phyloP scores from a whole-genome alignment of 768 basidiomycete species.

The Tulasnella sp. region DNA sequence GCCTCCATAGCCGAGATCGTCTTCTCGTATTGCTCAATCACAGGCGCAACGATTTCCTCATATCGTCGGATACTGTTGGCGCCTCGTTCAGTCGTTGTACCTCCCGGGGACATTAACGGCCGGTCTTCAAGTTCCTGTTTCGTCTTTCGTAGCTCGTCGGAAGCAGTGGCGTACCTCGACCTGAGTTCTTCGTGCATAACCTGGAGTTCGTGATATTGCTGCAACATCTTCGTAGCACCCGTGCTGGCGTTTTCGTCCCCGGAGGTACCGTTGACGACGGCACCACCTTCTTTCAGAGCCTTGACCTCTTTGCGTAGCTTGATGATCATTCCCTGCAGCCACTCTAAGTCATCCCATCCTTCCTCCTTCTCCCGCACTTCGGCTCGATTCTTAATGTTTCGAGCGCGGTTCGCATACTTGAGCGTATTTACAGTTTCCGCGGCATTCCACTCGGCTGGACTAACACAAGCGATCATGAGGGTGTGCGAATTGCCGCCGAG shows the following conservation, averaged over 20 bases:
- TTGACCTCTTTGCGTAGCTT: conserved; percentile 83
- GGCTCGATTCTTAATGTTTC: conserved; percentile 94
- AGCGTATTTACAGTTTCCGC: conserved; percentile 89
- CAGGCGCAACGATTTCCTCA: conserved; percentile 90
- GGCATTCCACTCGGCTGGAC: conserved; percentile 89
- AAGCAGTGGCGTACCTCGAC: conserved; percentile 75
- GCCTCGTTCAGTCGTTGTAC: conserved; percentile 24
- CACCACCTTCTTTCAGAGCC: conserved; percentile 55
- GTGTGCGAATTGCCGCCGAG: conserved; percentile 96
- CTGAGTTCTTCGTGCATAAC: conserved; percentile 76
- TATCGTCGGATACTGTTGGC: conserved; percentile 53
- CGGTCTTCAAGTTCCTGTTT: conserved; percentile 67
- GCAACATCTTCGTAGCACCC: conserved; percentile 56
- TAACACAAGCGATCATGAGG: conserved; percentile 97
- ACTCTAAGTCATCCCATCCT: conserved; percentile 97
- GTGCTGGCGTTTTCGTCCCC: conserved; percentile 23
- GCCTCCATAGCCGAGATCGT: conserved; percentile 91
- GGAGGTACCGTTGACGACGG: conserved; percentile 14
- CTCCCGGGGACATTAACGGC: conserved; percentile 46
- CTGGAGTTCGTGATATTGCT: conserved; percentile 73
- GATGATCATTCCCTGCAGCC: conserved; percentile 77
- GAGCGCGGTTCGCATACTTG: conserved; percentile 93
- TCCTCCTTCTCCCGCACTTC: conserved; percentile 89
- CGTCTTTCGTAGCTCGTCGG: conserved; percentile 72
- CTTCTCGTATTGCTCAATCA: conserved; percentile 98